Percentiles rank a stretch among this genome's conserved stretches.
These are phyloP conservation scores for Paratinospora sagittata DNA, from an alignment of 164 flowering plant genomes.

Conservation along the genomic window DNA sequence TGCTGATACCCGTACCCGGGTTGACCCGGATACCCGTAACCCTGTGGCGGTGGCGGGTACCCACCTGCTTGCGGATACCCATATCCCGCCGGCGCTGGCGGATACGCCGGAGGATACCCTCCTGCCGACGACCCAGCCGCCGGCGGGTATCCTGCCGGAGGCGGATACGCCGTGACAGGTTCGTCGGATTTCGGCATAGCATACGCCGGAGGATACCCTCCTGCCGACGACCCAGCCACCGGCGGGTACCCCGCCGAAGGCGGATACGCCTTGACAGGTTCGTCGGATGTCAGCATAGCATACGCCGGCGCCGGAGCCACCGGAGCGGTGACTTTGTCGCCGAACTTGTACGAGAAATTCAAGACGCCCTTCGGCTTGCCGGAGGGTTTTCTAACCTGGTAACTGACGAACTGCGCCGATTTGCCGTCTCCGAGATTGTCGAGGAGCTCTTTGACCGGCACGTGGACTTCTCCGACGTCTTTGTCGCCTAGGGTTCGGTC, in stretches of 20 bases:
- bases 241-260: slow-evolving; percentile 10
- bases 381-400: slow-evolving; percentile 46
- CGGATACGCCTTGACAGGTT: slow-evolving; percentile 35
- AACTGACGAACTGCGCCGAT: slow-evolving; percentile 27
- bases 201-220: too few species aligned
- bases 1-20: slow-evolving; percentile 23
- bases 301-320: too few species aligned
- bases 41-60: slow-evolving; percentile 11
- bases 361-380: slow-evolving; percentile 56
- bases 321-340: slow-evolving; percentile 29
- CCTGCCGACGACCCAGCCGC: too few species aligned
- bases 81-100: slow-evolving; percentile 10
- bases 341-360: slow-evolving; percentile 50
- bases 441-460: slow-evolving; percentile 58
- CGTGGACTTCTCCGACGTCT: slow-evolving; percentile 51
- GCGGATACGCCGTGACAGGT: slow-evolving; percentile 36
- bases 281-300: background rate
- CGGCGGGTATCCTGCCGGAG: slow-evolving; percentile 7
- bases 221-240: too few species aligned
- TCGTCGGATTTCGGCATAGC: background rate
- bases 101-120: too few species aligned
- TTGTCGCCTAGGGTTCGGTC: slow-evolving; percentile 48
- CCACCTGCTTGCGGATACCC: slow-evolving; percentile 25
- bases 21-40: slow-evolving; percentile 23
- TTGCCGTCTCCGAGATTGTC: slow-evolving; percentile 19